Conservation (phyloP, 2,329 filamentous ascomycete species). For the Microsporum ferrugineum region DNA sequence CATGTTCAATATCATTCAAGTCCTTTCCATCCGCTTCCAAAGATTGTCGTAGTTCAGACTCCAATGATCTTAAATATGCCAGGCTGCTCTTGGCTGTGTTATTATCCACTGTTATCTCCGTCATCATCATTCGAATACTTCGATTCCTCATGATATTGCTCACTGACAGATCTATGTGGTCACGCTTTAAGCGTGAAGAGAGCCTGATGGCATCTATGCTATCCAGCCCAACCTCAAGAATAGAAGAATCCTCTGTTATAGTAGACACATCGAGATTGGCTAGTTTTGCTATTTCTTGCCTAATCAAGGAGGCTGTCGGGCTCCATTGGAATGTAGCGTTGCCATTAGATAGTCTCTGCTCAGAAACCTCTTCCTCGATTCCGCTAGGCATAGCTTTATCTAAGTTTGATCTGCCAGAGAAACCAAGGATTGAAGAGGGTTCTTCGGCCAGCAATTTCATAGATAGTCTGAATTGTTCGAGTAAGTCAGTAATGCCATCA, state of each 20-base stretch:
- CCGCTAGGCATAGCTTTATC: background rate
- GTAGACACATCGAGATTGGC: slow-evolving; percentile 42
- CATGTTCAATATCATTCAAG: slow-evolving; percentile 40
- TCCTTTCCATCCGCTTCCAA: slow-evolving; percentile 27
- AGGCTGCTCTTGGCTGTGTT: background rate
- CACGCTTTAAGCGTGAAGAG: slow-evolving; percentile 56
- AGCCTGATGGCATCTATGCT: slow-evolving; percentile 87
- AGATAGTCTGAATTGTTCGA: slow-evolving; percentile 34
- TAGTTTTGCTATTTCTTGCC: slow-evolving; percentile 52
- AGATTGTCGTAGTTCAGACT: slow-evolving; percentile 29
- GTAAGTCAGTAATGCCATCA: slow-evolving; percentile 27
- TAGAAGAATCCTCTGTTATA: slow-evolving; percentile 49
- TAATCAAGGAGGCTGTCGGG: slow-evolving; percentile 41
- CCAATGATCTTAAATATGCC: slow-evolving; percentile 3
- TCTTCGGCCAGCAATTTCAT: slow-evolving; percentile 28
- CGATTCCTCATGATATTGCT: slow-evolving; percentile 64
- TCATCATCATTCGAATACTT: slow-evolving; percentile 52
- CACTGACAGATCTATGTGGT: slow-evolving; percentile 52
- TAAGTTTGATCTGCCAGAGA: background rate
- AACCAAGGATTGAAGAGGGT: slow-evolving; percentile 13
- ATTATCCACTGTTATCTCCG: slow-evolving; percentile 11
- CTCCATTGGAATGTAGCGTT: slow-evolving; percentile 47
- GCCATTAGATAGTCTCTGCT: background rate
- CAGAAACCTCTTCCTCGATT: background rate
- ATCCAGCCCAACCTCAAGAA: slow-evolving; percentile 77